Evolutionary conservation across 2,329 filamentous ascomycete species (phyloP).

Genomic region (Mycosphaerella sp.): DNA sequence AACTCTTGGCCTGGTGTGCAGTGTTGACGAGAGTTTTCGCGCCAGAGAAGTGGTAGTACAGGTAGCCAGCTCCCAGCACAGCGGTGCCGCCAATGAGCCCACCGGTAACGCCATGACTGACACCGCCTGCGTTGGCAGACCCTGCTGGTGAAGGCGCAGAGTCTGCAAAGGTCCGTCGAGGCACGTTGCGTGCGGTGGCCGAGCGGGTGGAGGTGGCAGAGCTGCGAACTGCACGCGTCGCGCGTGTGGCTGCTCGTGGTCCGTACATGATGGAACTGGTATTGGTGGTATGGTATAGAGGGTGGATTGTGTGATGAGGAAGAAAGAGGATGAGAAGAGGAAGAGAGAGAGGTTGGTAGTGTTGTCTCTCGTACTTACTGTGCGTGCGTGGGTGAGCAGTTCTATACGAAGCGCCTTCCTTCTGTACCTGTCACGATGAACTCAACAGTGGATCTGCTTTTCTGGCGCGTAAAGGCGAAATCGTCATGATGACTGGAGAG

Average conservation of each 20-base stretch:
- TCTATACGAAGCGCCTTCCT: neutral
- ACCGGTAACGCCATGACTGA: conserved; percentile 9
- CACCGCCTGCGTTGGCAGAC: neutral
- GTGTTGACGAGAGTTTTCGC: conserved; percentile 44
- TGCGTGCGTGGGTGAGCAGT: neutral
- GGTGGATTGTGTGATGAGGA: neutral
- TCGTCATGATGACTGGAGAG: neutral
- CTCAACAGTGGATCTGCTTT: neutral
- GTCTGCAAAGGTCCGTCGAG: conserved; percentile 13
- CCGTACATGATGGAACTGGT: conserved; percentile 6
- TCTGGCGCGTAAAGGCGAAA: neutral
- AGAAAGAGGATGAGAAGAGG: too few relatives aligned
- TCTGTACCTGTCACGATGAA: too few relatives aligned
- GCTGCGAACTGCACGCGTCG: conserved; percentile 11
- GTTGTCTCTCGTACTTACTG: neutral
- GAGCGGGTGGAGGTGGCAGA: neutral
- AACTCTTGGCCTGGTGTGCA: conserved; percentile 51
- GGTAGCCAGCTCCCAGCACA: conserved; percentile 9
- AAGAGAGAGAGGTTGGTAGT: neutral
- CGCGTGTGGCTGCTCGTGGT: conserved; percentile 15
- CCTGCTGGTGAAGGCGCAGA: conserved; percentile 9
- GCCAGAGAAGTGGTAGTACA: conserved; percentile 13
- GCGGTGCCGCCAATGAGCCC: conserved; percentile 15
- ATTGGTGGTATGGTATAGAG: neutral
- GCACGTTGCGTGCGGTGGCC: neutral